These are phyloP conservation scores for Raffaelea ambrosiae DNA, from an alignment of 2,329 filamentous ascomycete species.

Conservation along the genomic window DNA sequence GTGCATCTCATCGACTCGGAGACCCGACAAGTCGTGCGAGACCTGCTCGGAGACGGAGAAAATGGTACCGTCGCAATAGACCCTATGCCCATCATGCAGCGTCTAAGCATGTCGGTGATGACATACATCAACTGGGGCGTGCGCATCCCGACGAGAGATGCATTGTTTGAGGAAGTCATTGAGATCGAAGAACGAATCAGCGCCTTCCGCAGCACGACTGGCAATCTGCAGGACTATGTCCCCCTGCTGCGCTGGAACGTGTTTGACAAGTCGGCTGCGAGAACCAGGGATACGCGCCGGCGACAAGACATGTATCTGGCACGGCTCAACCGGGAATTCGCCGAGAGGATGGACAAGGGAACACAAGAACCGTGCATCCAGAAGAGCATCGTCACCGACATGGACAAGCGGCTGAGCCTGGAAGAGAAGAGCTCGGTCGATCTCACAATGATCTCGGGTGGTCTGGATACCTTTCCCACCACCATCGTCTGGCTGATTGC, in stretches of 20 bases:
- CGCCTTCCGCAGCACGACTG: slow-evolving; percentile 56
- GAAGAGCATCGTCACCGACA: slow-evolving; percentile 14
- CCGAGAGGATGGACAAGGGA: slow-evolving; percentile 15
- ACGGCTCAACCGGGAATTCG: slow-evolving; percentile 50
- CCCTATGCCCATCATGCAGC: slow-evolving; percentile 62
- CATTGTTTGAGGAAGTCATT: slow-evolving; percentile 61
- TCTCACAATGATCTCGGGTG: slow-evolving; percentile 65
- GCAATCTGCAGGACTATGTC: slow-evolving; percentile 63
- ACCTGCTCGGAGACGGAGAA: slow-evolving; percentile 43
- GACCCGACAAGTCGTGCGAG: slow-evolving; percentile 60
- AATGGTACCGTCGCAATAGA: slow-evolving; percentile 44
- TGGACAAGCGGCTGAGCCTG: slow-evolving; percentile 10
- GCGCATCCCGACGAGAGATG: slow-evolving; percentile 40
- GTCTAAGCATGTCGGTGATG: slow-evolving; percentile 67
- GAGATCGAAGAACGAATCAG: slow-evolving; percentile 67
- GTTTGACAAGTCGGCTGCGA: background rate
- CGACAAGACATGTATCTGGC: slow-evolving; percentile 41
- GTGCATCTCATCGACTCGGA: slow-evolving; percentile 77
- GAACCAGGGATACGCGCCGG: background rate
- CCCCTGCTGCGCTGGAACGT: slow-evolving; percentile 53
- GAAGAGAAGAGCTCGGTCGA: slow-evolving; percentile 66
- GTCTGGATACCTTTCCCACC: slow-evolving; percentile 65
- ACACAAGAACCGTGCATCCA: slow-evolving; percentile 17
- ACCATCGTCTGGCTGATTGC: background rate
- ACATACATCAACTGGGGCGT: slow-evolving; percentile 72